Conservation (phyloP, 805 yeast genomes). For the Wickerhamomyces silvicola region DNA sequence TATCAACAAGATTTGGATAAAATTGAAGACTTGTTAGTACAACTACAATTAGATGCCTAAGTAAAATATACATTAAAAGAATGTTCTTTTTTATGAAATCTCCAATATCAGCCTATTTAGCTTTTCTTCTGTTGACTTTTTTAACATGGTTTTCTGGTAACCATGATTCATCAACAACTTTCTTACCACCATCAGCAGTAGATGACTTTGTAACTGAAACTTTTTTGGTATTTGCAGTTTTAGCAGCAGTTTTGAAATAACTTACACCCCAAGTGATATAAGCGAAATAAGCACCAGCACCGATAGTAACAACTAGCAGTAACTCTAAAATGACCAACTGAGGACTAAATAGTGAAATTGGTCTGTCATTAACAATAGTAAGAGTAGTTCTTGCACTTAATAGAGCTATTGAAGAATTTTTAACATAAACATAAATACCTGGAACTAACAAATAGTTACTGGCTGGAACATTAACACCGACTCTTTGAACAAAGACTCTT, state of each 20-base stretch:
- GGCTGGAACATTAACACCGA: conserved; percentile 53
- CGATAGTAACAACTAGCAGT: conserved; percentile 43
- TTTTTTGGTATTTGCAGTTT: conserved; percentile 20
- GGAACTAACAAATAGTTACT: conserved; percentile 57
- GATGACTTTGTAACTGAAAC: conserved; percentile 6
- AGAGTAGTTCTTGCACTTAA: conserved; percentile 54
- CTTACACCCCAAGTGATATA: conserved; percentile 39
- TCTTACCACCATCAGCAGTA: conserved; percentile 20
- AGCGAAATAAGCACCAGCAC: conserved; percentile 41
- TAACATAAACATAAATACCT: conserved; percentile 44
- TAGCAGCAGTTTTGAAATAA: conserved; percentile 32
- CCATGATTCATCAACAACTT: conserved; percentile 45
- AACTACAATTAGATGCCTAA: conserved; percentile 37
- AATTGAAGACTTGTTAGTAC: conserved; percentile 34
- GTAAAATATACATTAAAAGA: background rate
- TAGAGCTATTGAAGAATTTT: conserved; percentile 42
- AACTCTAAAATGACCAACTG: conserved; percentile 59
- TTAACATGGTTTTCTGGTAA: conserved; percentile 49
- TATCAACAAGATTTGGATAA: conserved; percentile 28
- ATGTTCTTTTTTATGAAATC: conserved; percentile 7
- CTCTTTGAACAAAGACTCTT: conserved; percentile 46
- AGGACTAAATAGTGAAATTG: conserved; percentile 67
- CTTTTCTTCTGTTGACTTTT: conserved; percentile 27
- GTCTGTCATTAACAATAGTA: conserved; percentile 53
- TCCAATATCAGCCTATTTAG: conserved; percentile 11